These are phyloP conservation scores for Fermentozyma sake DNA, from an alignment of 1,139 yeast genomes.

Conservation along the genomic window DNA sequence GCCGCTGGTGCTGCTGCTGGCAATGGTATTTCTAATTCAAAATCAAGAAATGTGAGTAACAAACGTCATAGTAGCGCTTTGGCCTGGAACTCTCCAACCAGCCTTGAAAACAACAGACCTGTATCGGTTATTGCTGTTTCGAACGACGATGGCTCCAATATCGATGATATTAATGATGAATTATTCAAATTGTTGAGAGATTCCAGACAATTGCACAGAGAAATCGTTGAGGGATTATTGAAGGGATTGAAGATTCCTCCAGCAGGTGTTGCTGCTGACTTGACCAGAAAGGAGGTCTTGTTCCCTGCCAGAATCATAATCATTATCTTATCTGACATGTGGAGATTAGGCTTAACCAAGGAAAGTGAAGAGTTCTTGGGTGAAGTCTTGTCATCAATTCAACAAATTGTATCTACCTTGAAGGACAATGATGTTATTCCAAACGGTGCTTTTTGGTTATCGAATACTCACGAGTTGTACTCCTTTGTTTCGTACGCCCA, in stretches of 20 bases:
- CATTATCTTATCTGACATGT: conserved; percentile 91
- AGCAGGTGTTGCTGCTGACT: conserved; percentile 77
- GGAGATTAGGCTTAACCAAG: conserved; percentile 92
- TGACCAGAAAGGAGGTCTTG: conserved; percentile 84
- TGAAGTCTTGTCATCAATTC: conserved; percentile 84
- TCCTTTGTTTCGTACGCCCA: conserved; percentile 95
- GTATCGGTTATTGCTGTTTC: conserved; percentile 59
- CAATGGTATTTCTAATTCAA: conserved; percentile 16
- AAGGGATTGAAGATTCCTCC: conserved; percentile 86
- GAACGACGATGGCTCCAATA: conserved; percentile 51
- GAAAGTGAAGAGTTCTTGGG: conserved; percentile 92
- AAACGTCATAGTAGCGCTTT: conserved; percentile 43
- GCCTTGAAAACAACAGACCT: conserved; percentile 39
- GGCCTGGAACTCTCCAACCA: conserved; percentile 31
- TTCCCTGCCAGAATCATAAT: conserved; percentile 96
- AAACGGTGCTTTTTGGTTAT: conserved; percentile 96
- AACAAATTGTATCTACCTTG: conserved; percentile 63
- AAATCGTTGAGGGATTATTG: conserved; percentile 82
- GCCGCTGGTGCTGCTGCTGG: conserved; percentile 8
- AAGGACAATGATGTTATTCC: conserved; percentile 85
- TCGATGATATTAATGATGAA: conserved; percentile 71
- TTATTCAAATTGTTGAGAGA: conserved; percentile 71
- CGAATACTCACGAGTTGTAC: conserved; percentile 92
- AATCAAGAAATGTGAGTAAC: conserved; percentile 23
- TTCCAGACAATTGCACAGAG: conserved; percentile 73